Evolutionary conservation across 1,284 basidiomycete genomes (phyloP).

Genomic region (Hymenochaete sp.): DNA sequence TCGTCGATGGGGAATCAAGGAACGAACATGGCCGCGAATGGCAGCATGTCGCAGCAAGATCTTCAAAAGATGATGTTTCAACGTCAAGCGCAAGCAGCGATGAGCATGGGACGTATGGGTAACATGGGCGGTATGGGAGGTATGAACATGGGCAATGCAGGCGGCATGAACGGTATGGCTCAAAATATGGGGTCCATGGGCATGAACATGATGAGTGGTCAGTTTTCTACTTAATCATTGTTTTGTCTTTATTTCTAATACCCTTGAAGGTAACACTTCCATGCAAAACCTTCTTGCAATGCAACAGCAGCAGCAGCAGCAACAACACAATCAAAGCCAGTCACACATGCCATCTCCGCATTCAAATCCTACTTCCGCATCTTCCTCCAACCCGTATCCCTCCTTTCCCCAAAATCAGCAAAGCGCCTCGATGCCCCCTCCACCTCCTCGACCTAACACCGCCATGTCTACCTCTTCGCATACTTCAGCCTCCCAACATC

Average conservation of each 20-base stretch:
- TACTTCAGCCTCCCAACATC: conserved; percentile 6
- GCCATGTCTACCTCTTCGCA: conserved; percentile 17
- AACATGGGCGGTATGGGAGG: conserved; percentile 6
- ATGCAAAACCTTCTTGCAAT: conserved; percentile 19
- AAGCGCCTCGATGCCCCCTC: conserved; percentile 14
- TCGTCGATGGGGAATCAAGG: not conserved
- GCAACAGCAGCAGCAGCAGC: conserved; percentile 22
- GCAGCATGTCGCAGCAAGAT: conserved; percentile 16
- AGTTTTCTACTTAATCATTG: not conserved
- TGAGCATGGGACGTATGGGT: conserved; percentile 7
- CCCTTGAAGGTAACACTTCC: conserved; percentile 8
- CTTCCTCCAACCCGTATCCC: conserved; percentile 6
- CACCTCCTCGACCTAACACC: conserved; percentile 13
- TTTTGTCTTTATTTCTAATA: conserved; percentile 10
- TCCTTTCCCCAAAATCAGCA: conserved; percentile 5
- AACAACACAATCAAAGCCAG: conserved; percentile 22
- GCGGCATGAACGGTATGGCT: conserved; percentile 15
- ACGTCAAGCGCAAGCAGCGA: conserved; percentile 13
- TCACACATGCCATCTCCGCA: conserved; percentile 2
- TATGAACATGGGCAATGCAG: conserved; percentile 7
- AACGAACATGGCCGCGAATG: not conserved
- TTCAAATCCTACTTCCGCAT: conserved; percentile 1
- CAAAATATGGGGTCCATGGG: conserved; percentile 11
- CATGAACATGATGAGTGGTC: conserved; percentile 16
- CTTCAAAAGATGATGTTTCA: conserved; percentile 17